Evolutionary conservation across 306 rosid species (phyloP), one percentile per base, ranked within the genome.

Genomic region (Glycine latifolia): DNA sequence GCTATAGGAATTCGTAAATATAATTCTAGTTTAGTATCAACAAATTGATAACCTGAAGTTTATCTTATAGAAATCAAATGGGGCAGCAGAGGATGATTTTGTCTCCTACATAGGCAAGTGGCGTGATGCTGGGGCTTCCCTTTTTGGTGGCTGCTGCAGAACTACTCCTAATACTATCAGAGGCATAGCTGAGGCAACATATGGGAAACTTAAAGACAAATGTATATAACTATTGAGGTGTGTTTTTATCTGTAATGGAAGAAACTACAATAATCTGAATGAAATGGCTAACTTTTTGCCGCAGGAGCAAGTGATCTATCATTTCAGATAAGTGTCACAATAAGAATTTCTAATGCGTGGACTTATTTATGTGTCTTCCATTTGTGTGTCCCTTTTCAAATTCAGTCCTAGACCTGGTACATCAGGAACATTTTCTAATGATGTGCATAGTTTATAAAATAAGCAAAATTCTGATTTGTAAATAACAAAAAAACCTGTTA

Each of bases 131-230:
- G 98, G 98, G 74, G 98, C 98, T 75, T 84, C 94, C 35, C 71
- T 95, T 6, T 90, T 95, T 58, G 99, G 99, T 55, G 99, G 99
- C 14, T 95, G 99, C 74, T 93, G 99, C 85, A 90, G 95, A 81
- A 95, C 99, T 44, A 91, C 94, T 71, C 99, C 98, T 20, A 84
- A 88, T 3, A 93, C 98, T 13, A 88, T 95, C 73, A 79, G 84
- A 78, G 99, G 92, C 90, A 90, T 91, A 67, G 47, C 88, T 7
- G 86, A 67, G 60, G 93, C 89, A 41, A 85, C 93, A 58, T 75
- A 65, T 2, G 84, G 41, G 43, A 86, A 89, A 82, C 15, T 77
- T 77, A 44, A 46, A 73, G 68, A 46, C 8, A 73, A 49, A 84
- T 39, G 13, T 47, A 60, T 62, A 15, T 79, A 78, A 74, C 13